Evolutionary conservation across 495 filamentous ascomycete genomes (phyloP), one percentile per base, ranked within the genome.

Genomic region (Podospora pseudocomata): DNA sequence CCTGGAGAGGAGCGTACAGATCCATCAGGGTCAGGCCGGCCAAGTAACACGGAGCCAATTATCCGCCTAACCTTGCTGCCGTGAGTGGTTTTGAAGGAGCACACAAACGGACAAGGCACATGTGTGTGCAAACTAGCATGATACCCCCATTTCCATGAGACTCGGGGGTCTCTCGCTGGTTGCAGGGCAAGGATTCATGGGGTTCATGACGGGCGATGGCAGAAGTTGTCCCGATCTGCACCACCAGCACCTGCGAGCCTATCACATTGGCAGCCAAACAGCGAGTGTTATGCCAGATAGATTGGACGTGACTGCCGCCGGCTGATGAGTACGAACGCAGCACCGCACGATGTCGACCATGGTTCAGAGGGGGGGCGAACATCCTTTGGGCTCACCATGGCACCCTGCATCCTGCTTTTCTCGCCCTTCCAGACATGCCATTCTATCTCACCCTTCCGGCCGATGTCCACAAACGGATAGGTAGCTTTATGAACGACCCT

Each of bases 181-280:
- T 67, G 68, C 68, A 65, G 56, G 68, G 27, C 71, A 59, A 70
- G 60, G 67, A 63, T 67, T 32, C 70, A 69, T 62, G 63, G 57
- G 68, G 67, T 67, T 54, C 70, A 70, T 64, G 63, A 55, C 74
- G 72, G 72, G 62, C 69, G 74, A 76, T 75, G 73, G 68, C 72
- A 76, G 65, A 58, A 63, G 15, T 65, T 68, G 73, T 73, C 71
- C 70, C 72, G 73, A 76, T 75, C 73, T 69, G 73, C 69, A 53
- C 66, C 39, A 66, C 71, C 66, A 68, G 18, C 20, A 64, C 59
- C 68, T 66, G 63, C 54, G 61, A 60, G 66, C 49, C 54, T 49
- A 65, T 68, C 66, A 64, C 58, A 65, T 13, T 28, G 15, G 54
- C 65, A 67, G 32, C 66, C 61, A 16, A 32, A 23, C 60, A 53